Evolutionary conservation across 1,284 basidiomycete genomes (phyloP).

Genomic region (Nidula niveotomentosa): DNA sequence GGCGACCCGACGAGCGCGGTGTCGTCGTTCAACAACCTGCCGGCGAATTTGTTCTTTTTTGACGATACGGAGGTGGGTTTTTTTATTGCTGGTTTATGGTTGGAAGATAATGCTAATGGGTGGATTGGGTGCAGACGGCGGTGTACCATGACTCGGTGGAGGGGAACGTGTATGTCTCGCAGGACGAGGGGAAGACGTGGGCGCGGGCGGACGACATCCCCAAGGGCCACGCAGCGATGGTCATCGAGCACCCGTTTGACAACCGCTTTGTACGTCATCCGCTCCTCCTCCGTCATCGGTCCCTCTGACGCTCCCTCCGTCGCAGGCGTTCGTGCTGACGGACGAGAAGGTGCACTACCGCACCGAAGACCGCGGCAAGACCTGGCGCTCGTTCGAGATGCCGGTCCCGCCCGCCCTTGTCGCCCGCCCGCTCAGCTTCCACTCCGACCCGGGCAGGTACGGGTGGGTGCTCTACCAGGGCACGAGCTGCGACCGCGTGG

Average conservation of each 20-base stretch:
- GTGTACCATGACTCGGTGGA: conserved; percentile 81
- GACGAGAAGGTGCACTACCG: conserved; percentile 75
- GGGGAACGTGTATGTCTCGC: conserved; percentile 76
- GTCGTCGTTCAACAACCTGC: conserved; percentile 69
- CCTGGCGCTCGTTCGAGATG: conserved; percentile 82
- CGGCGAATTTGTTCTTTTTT: conserved; percentile 88
- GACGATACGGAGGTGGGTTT: conserved; percentile 79
- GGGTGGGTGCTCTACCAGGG: conserved; percentile 88
- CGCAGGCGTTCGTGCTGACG: conserved; percentile 83
- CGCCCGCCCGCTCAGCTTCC: conserved; percentile 76
- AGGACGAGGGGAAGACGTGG: conserved; percentile 93
- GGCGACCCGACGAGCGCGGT: conserved; percentile 36
- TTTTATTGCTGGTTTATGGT: not conserved
- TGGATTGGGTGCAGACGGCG: conserved; percentile 36
- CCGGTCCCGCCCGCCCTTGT: conserved; percentile 61
- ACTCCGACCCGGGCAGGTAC: conserved; percentile 67
- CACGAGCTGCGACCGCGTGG: conserved; percentile 59
- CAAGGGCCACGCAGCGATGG: conserved; percentile 61
- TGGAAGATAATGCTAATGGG: not conserved
- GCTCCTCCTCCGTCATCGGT: not conserved
- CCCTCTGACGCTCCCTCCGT: not conserved
- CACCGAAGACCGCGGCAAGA: conserved; percentile 81
- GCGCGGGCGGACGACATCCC: conserved; percentile 60
- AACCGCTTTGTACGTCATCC: conserved; percentile 62
- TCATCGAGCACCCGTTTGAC: conserved; percentile 89